Base-by-base conservation (phyloP, 768 basidiomycete species). In the Tulasnella sp. region DNA sequence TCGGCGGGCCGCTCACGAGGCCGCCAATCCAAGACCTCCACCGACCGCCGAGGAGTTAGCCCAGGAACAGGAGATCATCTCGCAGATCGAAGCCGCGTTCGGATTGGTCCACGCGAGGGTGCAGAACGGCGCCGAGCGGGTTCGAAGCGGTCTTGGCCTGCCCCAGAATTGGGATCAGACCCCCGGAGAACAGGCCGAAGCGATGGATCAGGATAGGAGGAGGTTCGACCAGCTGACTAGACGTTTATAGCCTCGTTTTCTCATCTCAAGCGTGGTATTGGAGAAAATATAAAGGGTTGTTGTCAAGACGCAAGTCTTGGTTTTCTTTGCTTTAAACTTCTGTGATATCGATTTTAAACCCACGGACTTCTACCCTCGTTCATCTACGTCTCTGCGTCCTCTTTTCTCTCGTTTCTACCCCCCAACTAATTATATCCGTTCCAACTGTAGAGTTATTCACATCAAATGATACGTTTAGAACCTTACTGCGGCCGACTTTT, bases 401-500 rank as follows among this genome's bases (percentile, higher is more conserved):
- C 35, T 35, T 3, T 67, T 35, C 61, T 67, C 61, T 67, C 61
- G 9, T 67, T 67, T 67, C 32, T 67, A 67, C 29, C 32, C 61
- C 32, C 61, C 61, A 13, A 67, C 61, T 29, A 67, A 67, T 67
- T 67, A 26, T 67, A 67, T 67, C 32, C 23, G n/a, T 67, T 67
- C 61, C 61, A 67, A 67, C 61, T 67, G 61, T 67, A 67, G 61
- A 67, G 61, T 67, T 67, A 67, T 67, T 67, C 61, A 67, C 61
- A 67, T 40, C 39, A n/a, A 20, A 37, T 42, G 26, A 16, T n/a
- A 44, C 32, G 9, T 84, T 76, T 90, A 96, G 86, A 98, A 93
- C 86, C 94, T 90, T 20, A 98, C 95, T 6, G 96, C 96, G 0
- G 95, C 90, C 35, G 94, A 91, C 83, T 91, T 92, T 85, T 95